Conservation (phyloP, 208 protist genomes). For the Trypanosoma cruzi region DNA sequence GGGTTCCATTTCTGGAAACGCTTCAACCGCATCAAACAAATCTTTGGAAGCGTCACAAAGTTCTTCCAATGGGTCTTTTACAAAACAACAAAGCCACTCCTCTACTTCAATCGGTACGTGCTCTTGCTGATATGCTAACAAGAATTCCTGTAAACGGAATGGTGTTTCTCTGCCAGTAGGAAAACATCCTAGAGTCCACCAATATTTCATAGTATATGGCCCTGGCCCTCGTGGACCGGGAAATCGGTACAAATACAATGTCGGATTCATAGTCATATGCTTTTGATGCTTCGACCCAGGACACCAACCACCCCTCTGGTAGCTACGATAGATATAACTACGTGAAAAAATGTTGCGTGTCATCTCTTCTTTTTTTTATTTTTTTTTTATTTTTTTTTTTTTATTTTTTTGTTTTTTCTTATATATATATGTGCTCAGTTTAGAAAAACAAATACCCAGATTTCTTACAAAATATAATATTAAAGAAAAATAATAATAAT, state of each 20-base stretch:
- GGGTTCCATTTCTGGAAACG: conserved; percentile 33
- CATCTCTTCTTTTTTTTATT: background rate
- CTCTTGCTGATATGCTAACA: conserved; percentile 74
- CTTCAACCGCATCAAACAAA: conserved; percentile 47
- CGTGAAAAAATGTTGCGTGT: conserved; percentile 17
- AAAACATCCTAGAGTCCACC: conserved; percentile 90
- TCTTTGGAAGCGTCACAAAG: conserved; percentile 45
- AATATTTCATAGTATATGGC: conserved; percentile 92
- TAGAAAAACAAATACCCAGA: conserved; percentile 17
- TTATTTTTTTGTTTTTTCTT: conserved; percentile 2
- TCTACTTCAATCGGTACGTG: conserved; percentile 90
- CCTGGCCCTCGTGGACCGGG: conserved; percentile 76
- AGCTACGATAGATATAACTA: conserved; percentile 36
- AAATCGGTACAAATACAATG: conserved; percentile 85
- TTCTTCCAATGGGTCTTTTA: conserved; percentile 64
- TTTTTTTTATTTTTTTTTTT: conserved; percentile 15
- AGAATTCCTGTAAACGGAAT: conserved; percentile 85
- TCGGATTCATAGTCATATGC: conserved; percentile 86
- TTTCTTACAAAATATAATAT: conserved; percentile 16
- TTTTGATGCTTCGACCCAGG: conserved; percentile 91
- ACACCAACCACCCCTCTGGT: conserved; percentile 82
- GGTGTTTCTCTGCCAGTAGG: conserved; percentile 80
- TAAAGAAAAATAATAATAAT: conserved; percentile 11
- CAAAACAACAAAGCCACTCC: conserved; percentile 83
- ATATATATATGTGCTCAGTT: conserved; percentile 1